Evolutionary conservation across 2,329 filamentous ascomycete species (phyloP), one percentile per base, ranked within the genome.

Genomic region (Fusarium chuoi): DNA sequence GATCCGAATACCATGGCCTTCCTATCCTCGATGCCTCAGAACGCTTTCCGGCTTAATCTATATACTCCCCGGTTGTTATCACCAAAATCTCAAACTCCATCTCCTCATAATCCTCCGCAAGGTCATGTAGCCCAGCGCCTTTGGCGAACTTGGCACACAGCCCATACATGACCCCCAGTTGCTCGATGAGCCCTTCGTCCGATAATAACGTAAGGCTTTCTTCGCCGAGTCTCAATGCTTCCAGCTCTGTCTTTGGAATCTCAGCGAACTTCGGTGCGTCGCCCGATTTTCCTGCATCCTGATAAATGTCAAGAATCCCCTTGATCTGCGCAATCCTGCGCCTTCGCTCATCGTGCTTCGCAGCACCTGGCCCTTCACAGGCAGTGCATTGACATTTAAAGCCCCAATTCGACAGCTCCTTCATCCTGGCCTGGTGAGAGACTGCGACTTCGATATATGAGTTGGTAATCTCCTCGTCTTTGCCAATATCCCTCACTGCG

Each of bases 381-480:
- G 67, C 67, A 2, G 41, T 0, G 12, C 66, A 70, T 4, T 9
- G 30, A 4, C 67, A 70, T 1, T 9, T 1, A 7, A 70, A 70
- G 1, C 67, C 67, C 67, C 67, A 70, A 5, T 70, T 70, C 0
- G 67, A 70, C 2, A 70, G 12, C 8, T 70, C 66, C 14, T 39
- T 70, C 8, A 35, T 30, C 14, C 67, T 59, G 1, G 30, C 26
- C 2, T 45, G 52, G 0, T 33, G 6, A 0, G 66, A 55, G 5
- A 42, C 49, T 2, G 52, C 66, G 9, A 70, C 66, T 41, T 70
- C 66, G 3, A 66, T 65, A 11, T 70, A 70, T 9, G 66, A 70
- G 24, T 70, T 70, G 59, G 54, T 70, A 1, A 70, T 55, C 17
- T 70, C 67, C 13, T 70, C 66, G 5, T 54, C 42, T 11, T 48